Conservation (phyloP, 345 rosid genomes). For the Raphanus raphanistrum region DNA sequence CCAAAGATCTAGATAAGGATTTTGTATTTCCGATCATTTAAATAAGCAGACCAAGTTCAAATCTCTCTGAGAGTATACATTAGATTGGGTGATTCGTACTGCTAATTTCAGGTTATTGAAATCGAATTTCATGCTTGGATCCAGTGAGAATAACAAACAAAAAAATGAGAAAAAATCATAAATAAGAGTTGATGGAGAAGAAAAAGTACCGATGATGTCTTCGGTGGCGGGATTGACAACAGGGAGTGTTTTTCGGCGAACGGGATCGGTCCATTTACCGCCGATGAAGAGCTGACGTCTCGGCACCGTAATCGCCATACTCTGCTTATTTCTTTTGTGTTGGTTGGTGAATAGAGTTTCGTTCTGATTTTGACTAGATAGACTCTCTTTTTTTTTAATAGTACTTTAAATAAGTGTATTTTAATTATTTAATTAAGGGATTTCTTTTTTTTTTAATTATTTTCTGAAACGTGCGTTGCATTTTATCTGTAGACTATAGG, state of each 20-base stretch:
- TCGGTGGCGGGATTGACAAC: slow-evolving; percentile 82
- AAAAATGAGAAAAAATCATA: background rate
- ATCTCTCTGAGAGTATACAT: background rate
- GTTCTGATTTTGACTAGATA: background rate
- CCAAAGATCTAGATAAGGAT: slow-evolving; percentile 10
- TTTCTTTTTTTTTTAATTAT: too few relatives aligned
- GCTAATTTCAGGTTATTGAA: background rate
- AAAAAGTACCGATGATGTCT: slow-evolving; percentile 58
- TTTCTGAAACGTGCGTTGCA: too few relatives aligned
- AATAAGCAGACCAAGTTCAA: background rate
- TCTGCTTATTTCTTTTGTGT: background rate
- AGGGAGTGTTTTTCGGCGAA: slow-evolving; percentile 66
- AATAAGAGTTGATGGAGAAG: background rate
- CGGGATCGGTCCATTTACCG: slow-evolving; percentile 84
- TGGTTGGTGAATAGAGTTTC: background rate
- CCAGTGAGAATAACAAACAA: slow-evolving; percentile 1
- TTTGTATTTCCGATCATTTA: background rate
- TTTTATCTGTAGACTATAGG: too few relatives aligned
- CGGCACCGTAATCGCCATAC: slow-evolving; percentile 59
- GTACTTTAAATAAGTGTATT: too few relatives aligned
- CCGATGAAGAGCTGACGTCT: slow-evolving; percentile 70
- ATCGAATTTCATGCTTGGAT: background rate
- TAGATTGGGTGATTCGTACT: background rate
- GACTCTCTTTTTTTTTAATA: background rate
- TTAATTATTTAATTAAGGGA: too few relatives aligned